Evolutionary conservation across 192 early-diverging fungal species (phyloP).

Genomic region (Linnemannia schmuckeri): DNA sequence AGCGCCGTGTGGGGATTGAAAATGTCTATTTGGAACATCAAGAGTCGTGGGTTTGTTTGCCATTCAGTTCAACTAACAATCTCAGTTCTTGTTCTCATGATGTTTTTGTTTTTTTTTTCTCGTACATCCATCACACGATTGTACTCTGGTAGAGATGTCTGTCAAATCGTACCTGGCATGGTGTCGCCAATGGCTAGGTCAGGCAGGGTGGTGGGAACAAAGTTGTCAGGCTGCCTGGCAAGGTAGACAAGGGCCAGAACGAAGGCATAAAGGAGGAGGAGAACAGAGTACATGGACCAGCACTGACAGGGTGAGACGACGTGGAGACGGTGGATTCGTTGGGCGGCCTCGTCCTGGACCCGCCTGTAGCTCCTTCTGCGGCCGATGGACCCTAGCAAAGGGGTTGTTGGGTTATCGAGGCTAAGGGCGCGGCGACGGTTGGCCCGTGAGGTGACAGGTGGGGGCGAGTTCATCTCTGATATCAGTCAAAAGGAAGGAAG

Average conservation of each 20-base stretch:
- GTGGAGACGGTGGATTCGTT: conserved; percentile 24
- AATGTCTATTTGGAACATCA: conserved; percentile 1
- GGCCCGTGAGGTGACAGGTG: conserved; percentile 43
- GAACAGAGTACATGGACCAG: conserved; percentile 27
- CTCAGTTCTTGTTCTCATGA: no score
- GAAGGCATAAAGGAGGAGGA: conserved; percentile 18
- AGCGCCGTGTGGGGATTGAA: conserved; percentile 48
- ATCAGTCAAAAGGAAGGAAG: not conserved
- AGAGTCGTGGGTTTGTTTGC: not conserved
- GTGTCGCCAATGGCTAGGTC: conserved; percentile 27
- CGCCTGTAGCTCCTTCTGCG: conserved; percentile 29
- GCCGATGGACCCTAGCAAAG: conserved; percentile 35
- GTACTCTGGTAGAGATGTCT: not conserved
- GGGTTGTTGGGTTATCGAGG: conserved; percentile 33
- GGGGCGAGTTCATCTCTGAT: conserved; percentile 33
- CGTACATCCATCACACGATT: not conserved
- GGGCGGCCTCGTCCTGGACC: conserved; percentile 33
- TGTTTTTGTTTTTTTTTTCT: not conserved
- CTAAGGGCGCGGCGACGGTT: conserved; percentile 51
- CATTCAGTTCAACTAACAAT: no score
- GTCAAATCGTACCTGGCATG: conserved; percentile 14
- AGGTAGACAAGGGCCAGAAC: conserved; percentile 23
- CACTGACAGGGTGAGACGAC: conserved; percentile 32
- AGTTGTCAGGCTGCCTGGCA: conserved; percentile 15
- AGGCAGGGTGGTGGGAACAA: conserved; percentile 28